Base-by-base conservation (phyloP, 2,329 filamentous ascomycete genomes). In the Diaporthe sp. region DNA sequence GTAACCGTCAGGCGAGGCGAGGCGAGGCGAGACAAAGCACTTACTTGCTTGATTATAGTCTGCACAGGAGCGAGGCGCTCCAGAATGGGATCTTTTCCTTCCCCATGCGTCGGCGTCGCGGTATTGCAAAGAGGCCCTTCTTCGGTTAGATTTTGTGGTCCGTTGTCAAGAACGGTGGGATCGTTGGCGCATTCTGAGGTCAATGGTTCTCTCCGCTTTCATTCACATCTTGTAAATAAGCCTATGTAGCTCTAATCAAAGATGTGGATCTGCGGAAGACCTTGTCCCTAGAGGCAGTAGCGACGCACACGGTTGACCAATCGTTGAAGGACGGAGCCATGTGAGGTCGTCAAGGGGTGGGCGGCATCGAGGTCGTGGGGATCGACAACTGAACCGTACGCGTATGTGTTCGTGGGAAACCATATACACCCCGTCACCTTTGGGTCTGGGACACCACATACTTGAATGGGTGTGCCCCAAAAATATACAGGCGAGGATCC, bases 301-400 rank as follows among this genome's bases (percentile, higher is more conserved):
- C 2, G 8, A 42, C 12, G 60, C 34, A 15, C 22, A 34, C 37
- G n/a, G 22, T 5, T 25, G n/a, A 55, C 28, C 60, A 15, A 10
- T 0, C 0, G 49, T 4, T 44, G 6, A 10, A 15, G 6, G 58
- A n/a, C 12, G 0, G 2, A 44, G 13, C 10, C n/a, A 12, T 44
- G 7, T 6, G 25, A 44, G 47, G 15, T 44, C 9, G 28, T 15
- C 60, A 3, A 31, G 39, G n/a, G 4, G 31, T 37, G 8, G 31
- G 31, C n/a, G 28, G 55, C 15, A n/a, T 2, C 9, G 31, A n/a
- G 55, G 39, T 7, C 15, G 58, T n/a, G 10, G 20, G 22, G 22
- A 8, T 20, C 4, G 34, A 25, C 10, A 5, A 39, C 8, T 37
- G 37, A 20, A 4, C 10, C n/a, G n/a, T n/a, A n/a, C n/a, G n/a